Conservation (phyloP, 257 asterid genomes). For the Solanum chaucha region DNA sequence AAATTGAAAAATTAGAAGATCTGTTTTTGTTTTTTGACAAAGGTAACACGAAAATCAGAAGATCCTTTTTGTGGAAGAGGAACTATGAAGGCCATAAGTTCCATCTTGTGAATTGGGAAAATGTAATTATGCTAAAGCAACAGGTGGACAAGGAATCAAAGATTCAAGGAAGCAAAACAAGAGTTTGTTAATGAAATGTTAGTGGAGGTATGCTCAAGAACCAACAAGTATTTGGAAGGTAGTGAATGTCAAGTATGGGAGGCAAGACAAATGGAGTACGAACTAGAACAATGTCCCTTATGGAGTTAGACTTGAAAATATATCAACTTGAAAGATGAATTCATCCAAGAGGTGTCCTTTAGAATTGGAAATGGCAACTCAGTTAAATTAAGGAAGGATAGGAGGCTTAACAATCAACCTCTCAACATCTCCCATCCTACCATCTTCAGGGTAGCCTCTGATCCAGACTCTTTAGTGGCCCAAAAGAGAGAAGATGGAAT, state of each 20-base stretch:
- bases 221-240: background rate
- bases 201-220: background rate
- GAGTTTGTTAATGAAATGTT: background rate
- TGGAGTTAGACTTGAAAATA: background rate
- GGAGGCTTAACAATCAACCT: background rate
- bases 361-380: background rate
- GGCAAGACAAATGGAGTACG: background rate
- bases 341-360: background rate
- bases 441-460: background rate
- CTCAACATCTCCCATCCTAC: no score
- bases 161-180: background rate
- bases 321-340: background rate
- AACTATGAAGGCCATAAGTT: background rate
- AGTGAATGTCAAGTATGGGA: background rate
- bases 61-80: background rate
- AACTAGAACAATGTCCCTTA: background rate
- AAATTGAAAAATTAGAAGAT: background rate
- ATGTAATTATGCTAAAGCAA: background rate
- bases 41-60: background rate
- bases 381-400: background rate
- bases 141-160: background rate
- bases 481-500: background rate
- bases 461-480: background rate
- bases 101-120: background rate
- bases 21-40: no score